These are phyloP conservation scores for Candida sojae DNA, from an alignment of 1,139 yeast genomes.

Conservation along the genomic window DNA sequence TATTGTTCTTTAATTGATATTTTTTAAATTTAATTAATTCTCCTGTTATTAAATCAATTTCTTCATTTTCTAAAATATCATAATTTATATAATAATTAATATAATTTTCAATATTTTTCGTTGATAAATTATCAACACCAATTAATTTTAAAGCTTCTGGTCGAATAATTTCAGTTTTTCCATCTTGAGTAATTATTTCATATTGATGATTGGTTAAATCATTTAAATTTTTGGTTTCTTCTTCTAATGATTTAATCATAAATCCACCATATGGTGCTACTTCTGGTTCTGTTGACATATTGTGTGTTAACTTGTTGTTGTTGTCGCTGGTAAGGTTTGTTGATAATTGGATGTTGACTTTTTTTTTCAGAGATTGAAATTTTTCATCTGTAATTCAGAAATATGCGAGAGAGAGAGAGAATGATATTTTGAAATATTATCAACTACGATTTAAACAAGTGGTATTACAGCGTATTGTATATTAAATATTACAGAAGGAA, in stretches of 20 bases:
- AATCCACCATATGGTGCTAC: slow-evolving; percentile 49
- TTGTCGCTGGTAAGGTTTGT: neutral
- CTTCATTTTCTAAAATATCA: slow-evolving; percentile 18
- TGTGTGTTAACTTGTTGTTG: neutral
- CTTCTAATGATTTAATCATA: slow-evolving; percentile 41
- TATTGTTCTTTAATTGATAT: slow-evolving; percentile 29
- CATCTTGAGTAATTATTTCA: slow-evolving; percentile 31
- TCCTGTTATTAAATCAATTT: slow-evolving; percentile 10
- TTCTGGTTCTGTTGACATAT: slow-evolving; percentile 33
- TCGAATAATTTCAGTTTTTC: slow-evolving; percentile 31
- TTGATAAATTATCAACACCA: slow-evolving; percentile 72
- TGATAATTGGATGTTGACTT: neutral
- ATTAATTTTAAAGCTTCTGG: slow-evolving; percentile 54
- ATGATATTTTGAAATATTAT: too few relatives aligned
- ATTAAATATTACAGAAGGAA: too few relatives aligned
- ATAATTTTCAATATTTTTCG: slow-evolving; percentile 61
- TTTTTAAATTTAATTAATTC: neutral
- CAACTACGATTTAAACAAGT: too few relatives aligned
- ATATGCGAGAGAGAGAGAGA: too few relatives aligned
- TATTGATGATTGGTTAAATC: slow-evolving; percentile 35
- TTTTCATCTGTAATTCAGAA: neutral
- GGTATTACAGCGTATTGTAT: too few relatives aligned
- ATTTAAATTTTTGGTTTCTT: slow-evolving; percentile 35
- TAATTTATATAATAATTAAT: slow-evolving; percentile 52
- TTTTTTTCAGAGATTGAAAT: neutral